Evolutionary conservation across 2,329 filamentous ascomycete genomes (phyloP), one percentile per base, ranked within the genome.

Genomic region (Drechslera avenae): DNA sequence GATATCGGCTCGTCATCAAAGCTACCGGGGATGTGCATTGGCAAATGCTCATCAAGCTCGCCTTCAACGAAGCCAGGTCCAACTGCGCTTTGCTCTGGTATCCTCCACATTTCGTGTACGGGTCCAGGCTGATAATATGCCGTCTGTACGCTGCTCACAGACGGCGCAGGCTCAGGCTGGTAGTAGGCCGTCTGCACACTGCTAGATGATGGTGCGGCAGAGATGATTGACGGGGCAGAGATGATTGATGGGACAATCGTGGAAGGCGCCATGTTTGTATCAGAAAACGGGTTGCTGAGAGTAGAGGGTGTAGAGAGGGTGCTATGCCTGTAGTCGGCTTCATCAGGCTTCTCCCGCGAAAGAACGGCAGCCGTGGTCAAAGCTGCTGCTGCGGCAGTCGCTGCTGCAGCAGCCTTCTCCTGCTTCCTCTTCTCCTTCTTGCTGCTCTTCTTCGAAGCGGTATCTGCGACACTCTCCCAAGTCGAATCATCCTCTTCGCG

Each of bases 11-110:
- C 54, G 5, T 77, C 75, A 34, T 77, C 69, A 54, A 88, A 91
- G 8, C 81, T 75, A 16, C 87, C 87, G 18, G 87, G 86, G 70
- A 87, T 83, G 49, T 83, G 79, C 35, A 78, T 66, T 12, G 82
- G 82, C 61, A 86, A 86, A 3, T 84, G 81, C 3, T 86, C 85
- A 14, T 77, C 75, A 45, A 62, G 56, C 57, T 72, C 60, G 48
- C 58, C 60, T 52, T 71, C 70, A 13, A 77, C 68, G 54, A 75
- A 75, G 14, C 71, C 73, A 19, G 50, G 60, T 46, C 58, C 68
- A 52, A 59, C 69, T 10, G 52, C 36, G 2, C 46, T 52, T 5
- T 54, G 44, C n/a, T 48, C 26, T 14, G 48, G 41, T 17, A 26
- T 8, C 17, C 46, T 45, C n/a, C 63, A 67, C 7, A 65, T 57